phyloP scores from a whole-genome alignment of 495 filamentous ascomycete genomes.

The Hypomontagnella submonticulosa region DNA sequence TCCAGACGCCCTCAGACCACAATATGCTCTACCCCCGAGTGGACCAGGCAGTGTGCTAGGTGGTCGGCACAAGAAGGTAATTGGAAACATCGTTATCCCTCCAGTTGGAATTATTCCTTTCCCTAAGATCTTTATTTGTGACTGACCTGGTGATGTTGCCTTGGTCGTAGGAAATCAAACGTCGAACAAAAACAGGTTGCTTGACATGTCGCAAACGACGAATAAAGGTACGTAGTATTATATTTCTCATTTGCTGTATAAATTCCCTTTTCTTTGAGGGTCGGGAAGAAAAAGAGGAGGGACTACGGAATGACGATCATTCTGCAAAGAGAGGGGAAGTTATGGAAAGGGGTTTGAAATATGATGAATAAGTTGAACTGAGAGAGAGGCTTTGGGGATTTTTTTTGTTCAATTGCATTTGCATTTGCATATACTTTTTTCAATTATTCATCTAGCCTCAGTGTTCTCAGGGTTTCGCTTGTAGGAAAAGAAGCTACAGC shows the following conservation, averaged over 20 bases:
- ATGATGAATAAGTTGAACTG: slow-evolving; percentile 2
- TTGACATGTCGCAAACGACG: slow-evolving; percentile 95
- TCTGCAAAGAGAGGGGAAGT: not conserved
- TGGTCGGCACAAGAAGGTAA: slow-evolving; percentile 88
- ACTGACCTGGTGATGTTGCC: slow-evolving; percentile 40
- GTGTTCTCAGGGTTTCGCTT: slow-evolving; percentile 43
- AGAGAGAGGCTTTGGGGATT: slow-evolving; percentile 13
- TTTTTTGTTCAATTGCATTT: slow-evolving; percentile 39
- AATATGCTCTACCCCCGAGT: slow-evolving; percentile 60
- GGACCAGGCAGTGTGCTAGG: slow-evolving; percentile 75
- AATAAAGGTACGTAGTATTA: slow-evolving; percentile 85
- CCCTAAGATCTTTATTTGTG: slow-evolving; percentile 8
- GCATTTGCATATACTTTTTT: slow-evolving; percentile 8
- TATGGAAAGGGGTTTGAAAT: not conserved
- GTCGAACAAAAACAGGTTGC: slow-evolving; percentile 96
- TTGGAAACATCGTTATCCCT: slow-evolving; percentile 31
- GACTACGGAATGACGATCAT: not conserved
- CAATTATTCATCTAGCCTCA: slow-evolving; percentile 43
- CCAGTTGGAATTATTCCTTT: slow-evolving; percentile 25
- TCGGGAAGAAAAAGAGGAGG: not conserved
- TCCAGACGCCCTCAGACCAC: slow-evolving; percentile 51
- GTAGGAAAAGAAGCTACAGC: slow-evolving; percentile 31
- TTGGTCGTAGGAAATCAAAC: slow-evolving; percentile 83
- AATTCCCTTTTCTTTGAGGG: not conserved
- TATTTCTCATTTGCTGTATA: slow-evolving; percentile 31